phyloP scores from a whole-genome alignment of 2,329 filamentous ascomycete species.

The Fragosphaeria purpurea region DNA sequence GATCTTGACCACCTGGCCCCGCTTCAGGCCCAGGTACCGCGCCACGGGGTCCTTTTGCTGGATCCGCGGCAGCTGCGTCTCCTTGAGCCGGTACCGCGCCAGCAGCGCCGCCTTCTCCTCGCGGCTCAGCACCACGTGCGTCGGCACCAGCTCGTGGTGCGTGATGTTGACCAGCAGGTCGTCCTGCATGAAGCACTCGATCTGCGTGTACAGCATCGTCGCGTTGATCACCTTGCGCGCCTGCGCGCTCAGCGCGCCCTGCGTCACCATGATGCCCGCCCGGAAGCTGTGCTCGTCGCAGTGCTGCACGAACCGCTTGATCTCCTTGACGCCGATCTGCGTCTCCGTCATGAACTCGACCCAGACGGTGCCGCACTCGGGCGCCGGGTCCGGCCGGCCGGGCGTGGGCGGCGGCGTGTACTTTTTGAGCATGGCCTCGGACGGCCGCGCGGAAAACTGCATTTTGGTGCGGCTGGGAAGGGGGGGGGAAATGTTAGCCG shows the following conservation, averaged over 20 bases:
- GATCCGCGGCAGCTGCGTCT: constrained; percentile 91
- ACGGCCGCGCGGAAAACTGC: constrained; percentile 79
- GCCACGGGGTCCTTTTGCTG: constrained; percentile 87
- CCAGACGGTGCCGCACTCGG: constrained; percentile 80
- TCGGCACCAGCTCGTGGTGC: constrained; percentile 90
- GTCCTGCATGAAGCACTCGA: constrained; percentile 93
- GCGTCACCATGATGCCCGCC: constrained; percentile 83
- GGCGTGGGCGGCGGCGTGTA: constrained; percentile 64
- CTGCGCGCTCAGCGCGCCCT: constrained; percentile 71
- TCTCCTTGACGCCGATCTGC: constrained; percentile 80
- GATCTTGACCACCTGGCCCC: constrained; percentile 96
- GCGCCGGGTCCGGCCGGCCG: constrained; percentile 57
- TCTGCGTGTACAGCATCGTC: constrained; percentile 64
- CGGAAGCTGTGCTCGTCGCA: constrained; percentile 72
- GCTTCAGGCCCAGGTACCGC: constrained; percentile 78
- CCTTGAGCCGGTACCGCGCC: constrained; percentile 87
- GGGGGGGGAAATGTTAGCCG: too few species aligned
- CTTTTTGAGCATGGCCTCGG: constrained; percentile 72
- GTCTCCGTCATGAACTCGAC: constrained; percentile 78
- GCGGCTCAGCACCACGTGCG: constrained; percentile 78
- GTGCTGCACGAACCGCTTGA: constrained; percentile 79
- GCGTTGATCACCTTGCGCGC: constrained; percentile 79
- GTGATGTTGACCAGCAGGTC: constrained; percentile 97
- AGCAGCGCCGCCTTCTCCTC: constrained; percentile 84
- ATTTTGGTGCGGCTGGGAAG: constrained; percentile 63